phyloP scores from a whole-genome alignment of 768 basidiomycete species.

The Xerocomus spinulosus region DNA sequence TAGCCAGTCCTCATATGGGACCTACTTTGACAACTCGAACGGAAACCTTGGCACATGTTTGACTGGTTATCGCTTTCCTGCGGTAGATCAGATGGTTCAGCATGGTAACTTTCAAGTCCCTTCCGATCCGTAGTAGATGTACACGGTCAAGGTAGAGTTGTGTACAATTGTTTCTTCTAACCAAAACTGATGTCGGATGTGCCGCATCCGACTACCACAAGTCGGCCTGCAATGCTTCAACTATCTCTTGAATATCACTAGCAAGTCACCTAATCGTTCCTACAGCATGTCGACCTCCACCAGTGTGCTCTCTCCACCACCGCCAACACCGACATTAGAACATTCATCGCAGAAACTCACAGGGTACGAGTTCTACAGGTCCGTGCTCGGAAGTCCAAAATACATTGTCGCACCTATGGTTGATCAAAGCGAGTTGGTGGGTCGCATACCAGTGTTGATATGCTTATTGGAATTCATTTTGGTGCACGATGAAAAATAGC shows the following conservation, averaged over 20 bases:
- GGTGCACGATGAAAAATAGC: constrained; percentile 43
- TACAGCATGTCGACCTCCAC: constrained; percentile 6
- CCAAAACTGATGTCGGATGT: constrained; percentile 10
- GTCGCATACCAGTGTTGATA: constrained; percentile 33
- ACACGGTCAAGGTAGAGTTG: no score
- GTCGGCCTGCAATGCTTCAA: constrained; percentile 11
- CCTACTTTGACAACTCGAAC: no score
- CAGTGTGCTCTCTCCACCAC: not conserved
- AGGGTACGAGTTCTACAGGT: constrained; percentile 81
- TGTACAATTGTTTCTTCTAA: no score
- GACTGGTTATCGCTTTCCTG: no score
- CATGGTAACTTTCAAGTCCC: no score
- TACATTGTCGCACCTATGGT: constrained; percentile 98
- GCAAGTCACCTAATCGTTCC: not conserved
- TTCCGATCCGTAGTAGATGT: no score
- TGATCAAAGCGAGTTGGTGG: constrained; percentile 91
- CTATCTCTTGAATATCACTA: no score
- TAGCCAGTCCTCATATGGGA: no score
- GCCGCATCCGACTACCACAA: constrained; percentile 1
- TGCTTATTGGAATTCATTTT: not conserved
- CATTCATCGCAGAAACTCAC: constrained; percentile 40
- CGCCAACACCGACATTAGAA: not conserved
- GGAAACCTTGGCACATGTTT: no score
- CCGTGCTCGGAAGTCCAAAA: constrained; percentile 79
- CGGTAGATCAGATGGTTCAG: no score